Conservation (phyloP, 2,329 filamentous ascomycete genomes). For the Trichophyton simii region DNA sequence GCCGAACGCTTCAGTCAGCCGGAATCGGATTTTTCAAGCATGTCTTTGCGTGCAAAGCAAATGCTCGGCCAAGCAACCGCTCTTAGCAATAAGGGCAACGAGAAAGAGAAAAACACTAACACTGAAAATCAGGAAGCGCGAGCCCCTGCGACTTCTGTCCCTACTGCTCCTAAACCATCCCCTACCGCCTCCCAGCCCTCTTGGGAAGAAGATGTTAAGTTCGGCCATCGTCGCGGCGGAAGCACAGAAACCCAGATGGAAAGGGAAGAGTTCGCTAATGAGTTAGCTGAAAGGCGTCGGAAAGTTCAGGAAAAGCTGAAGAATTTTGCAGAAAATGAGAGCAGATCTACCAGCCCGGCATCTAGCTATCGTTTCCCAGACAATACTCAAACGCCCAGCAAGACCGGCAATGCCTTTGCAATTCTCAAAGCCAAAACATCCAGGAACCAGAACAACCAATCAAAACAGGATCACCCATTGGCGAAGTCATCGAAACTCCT, state of each 20-base stretch:
- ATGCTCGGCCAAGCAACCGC: conserved; percentile 28
- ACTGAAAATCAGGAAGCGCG: neutral
- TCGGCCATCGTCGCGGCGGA: conserved; percentile 31
- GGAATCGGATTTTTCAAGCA: conserved; percentile 15
- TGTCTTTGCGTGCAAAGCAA: conserved; percentile 27
- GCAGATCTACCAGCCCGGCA: conserved; percentile 33
- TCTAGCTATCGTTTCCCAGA: conserved; percentile 11
- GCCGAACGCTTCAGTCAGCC: neutral
- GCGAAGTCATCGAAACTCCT: conserved; percentile 32
- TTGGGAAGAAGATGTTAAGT: conserved; percentile 39
- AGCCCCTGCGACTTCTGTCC: neutral
- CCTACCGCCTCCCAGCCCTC: conserved; percentile 15
- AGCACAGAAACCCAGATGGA: conserved; percentile 40
- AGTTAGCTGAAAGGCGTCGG: conserved; percentile 36
- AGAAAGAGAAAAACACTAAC: neutral
- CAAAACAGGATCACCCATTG: conserved; percentile 20
- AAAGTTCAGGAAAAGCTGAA: conserved; percentile 38
- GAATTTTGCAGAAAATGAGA: conserved; percentile 31
- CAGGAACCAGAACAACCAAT: conserved; percentile 20
- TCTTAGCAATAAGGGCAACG: conserved; percentile 17
- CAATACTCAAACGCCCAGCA: conserved; percentile 20
- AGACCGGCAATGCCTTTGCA: conserved; percentile 33
- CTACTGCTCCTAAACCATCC: conserved; percentile 1
- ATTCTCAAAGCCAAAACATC: conserved; percentile 32
- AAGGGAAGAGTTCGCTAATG: conserved; percentile 36